Percentiles rank a stretch among this genome's conserved stretches.
phyloP scores from a whole-genome alignment of 108 stramenopile genomes.

The Chaetoceros muelleri region DNA sequence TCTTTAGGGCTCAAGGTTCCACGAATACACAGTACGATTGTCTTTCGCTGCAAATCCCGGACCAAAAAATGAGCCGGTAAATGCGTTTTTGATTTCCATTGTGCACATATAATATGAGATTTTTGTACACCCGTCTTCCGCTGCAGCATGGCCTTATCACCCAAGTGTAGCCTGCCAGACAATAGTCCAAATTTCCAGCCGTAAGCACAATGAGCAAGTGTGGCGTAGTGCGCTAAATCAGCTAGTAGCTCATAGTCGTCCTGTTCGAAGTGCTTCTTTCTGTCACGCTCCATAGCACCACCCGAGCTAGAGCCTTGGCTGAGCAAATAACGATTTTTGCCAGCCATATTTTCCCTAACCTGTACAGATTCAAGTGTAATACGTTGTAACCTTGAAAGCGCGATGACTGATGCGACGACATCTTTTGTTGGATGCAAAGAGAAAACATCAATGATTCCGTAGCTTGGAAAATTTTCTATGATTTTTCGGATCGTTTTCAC shows the following conservation, averaged over 20 bases:
- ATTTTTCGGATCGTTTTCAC: conserved; percentile 42
- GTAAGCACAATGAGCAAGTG: conserved; percentile 53
- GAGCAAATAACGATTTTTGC: neutral
- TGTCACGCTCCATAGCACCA: neutral
- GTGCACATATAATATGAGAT: conserved; percentile 29
- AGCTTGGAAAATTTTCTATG: conserved; percentile 33
- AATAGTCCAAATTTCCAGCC: conserved; percentile 54
- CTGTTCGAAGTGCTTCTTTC: neutral
- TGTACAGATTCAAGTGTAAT: conserved; percentile 5
- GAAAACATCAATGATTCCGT: conserved; percentile 45
- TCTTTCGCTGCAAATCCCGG: conserved; percentile 27
- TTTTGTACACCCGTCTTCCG: conserved; percentile 33
- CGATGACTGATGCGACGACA: conserved; percentile 22
- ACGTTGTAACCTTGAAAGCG: conserved; percentile 31
- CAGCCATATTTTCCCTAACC: conserved; percentile 3
- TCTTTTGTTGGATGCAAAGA: conserved; percentile 34
- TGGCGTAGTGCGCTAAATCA: conserved; percentile 43
- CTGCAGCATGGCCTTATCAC: conserved; percentile 29
- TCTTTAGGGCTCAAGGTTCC: conserved; percentile 59
- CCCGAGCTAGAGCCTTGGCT: conserved; percentile 3
- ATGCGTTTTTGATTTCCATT: conserved; percentile 42
- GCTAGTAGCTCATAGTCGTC: conserved; percentile 31
- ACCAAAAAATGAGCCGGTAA: conserved; percentile 44
- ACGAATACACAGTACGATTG: conserved; percentile 44
- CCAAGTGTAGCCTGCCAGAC: conserved; percentile 37